phyloP scores from a whole-genome alignment of 2,329 filamentous ascomycete genomes.

The Fonsecaea pedrosoi region DNA sequence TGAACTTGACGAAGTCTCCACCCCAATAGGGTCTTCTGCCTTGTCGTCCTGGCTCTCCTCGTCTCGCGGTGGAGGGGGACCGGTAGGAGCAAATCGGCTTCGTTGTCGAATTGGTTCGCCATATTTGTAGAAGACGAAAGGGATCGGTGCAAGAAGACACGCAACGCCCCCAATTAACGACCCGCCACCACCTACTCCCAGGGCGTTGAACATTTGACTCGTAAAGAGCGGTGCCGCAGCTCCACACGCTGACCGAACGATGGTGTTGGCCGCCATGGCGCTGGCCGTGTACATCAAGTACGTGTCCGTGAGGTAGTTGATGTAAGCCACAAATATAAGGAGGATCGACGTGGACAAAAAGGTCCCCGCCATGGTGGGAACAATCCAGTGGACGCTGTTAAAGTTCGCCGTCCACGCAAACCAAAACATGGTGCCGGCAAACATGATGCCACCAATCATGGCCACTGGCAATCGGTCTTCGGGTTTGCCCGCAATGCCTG shows the following conservation, averaged over 20 bases:
- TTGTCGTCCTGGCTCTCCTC: slow-evolving; percentile 30
- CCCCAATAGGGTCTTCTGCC: neutral
- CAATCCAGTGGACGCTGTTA: slow-evolving; percentile 55
- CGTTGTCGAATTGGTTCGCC: slow-evolving; percentile 49
- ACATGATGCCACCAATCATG: slow-evolving; percentile 57
- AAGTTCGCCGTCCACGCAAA: slow-evolving; percentile 64
- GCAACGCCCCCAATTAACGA: slow-evolving; percentile 56
- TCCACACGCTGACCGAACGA: slow-evolving; percentile 55
- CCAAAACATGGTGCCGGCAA: slow-evolving; percentile 66
- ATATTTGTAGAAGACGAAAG: slow-evolving; percentile 55
- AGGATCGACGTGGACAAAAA: slow-evolving; percentile 52
- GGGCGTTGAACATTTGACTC: slow-evolving; percentile 51
- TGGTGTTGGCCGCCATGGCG: slow-evolving; percentile 54
- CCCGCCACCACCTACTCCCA: slow-evolving; percentile 58
- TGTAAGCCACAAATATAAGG: slow-evolving; percentile 50
- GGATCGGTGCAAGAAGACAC: slow-evolving; percentile 52
- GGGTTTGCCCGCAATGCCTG: slow-evolving; percentile 29
- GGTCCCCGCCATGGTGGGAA: slow-evolving; percentile 54
- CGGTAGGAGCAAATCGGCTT: slow-evolving; percentile 56
- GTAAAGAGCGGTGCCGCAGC: slow-evolving; percentile 59
- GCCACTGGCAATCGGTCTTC: slow-evolving; percentile 58
- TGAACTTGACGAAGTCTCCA: slow-evolving; percentile 9
- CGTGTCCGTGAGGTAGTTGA: slow-evolving; percentile 54
- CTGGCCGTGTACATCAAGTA: slow-evolving; percentile 54
- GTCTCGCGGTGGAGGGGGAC: slow-evolving; percentile 11